Evolutionary conservation across 768 basidiomycete species (phyloP).

Genomic region (Russula foetens): DNA sequence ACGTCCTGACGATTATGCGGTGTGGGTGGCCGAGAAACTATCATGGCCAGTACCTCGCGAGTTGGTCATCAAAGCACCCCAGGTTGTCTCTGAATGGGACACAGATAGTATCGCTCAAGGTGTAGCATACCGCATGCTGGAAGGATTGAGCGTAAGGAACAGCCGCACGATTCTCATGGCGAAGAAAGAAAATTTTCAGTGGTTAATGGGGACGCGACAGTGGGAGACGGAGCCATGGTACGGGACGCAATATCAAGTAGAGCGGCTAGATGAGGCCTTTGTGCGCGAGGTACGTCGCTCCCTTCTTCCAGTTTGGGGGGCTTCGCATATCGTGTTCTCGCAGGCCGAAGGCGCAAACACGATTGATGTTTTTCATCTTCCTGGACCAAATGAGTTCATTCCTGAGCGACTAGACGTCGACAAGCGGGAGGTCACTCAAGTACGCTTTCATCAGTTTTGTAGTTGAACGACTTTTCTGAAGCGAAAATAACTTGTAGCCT

Average conservation of each 20-base stretch:
- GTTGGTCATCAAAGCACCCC: conserved; percentile 60
- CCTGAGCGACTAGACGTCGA: conserved; percentile 81
- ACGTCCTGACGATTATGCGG: conserved; percentile 71
- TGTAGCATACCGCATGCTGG: conserved; percentile 55
- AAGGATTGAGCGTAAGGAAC: conserved; percentile 46
- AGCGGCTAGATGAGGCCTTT: conserved; percentile 58
- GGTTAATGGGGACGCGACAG: conserved; percentile 35
- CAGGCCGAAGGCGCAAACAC: conserved; percentile 61
- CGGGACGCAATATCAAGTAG: conserved; percentile 76
- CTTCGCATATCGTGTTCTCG: conserved; percentile 1
- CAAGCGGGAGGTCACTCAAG: conserved; percentile 59
- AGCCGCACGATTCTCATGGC: conserved; percentile 73
- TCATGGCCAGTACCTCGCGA: conserved; percentile 76
- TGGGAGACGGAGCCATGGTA: conserved; percentile 90
- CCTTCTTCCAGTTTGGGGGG: background rate
- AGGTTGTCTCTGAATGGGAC: conserved; percentile 69
- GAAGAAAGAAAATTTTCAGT: conserved; percentile 51
- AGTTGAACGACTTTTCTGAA: background rate
- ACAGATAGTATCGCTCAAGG: conserved; percentile 34
- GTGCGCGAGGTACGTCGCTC: conserved; percentile 37
- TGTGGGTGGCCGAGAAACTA: conserved; percentile 67
- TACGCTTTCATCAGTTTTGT: conserved; percentile 25
- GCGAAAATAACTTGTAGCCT: conserved; percentile 39
- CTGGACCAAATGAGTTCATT: conserved; percentile 84
- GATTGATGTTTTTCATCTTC: conserved; percentile 65